Conservation (phyloP, 768 basidiomycete genomes). For the Cystobasidium onofrii region DNA sequence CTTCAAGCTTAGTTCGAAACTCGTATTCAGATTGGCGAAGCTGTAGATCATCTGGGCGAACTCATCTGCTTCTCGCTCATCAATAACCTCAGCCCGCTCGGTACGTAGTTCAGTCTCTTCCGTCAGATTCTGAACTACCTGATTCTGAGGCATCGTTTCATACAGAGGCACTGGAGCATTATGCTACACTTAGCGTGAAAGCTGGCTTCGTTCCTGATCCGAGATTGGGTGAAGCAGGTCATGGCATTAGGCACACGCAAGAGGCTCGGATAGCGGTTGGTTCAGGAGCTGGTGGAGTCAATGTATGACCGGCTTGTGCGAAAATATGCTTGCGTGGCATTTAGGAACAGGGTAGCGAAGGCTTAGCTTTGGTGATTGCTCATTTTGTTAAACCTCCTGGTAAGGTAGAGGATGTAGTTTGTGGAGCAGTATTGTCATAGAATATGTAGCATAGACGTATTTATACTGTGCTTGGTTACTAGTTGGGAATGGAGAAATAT, state of each 20-base stretch:
- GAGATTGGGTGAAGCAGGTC: background rate
- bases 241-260: too few relatives aligned
- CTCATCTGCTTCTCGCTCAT: slow-evolving; percentile 8
- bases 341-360: too few relatives aligned
- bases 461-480: background rate
- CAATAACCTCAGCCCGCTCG: slow-evolving; percentile 7
- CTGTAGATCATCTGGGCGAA: slow-evolving; percentile 11
- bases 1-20: too few relatives aligned
- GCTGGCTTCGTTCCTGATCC: slow-evolving; percentile 1
- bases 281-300: too few relatives aligned
- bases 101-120: background rate
- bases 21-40: slow-evolving; percentile 10
- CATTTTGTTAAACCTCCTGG: too few relatives aligned
- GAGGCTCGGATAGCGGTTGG: too few relatives aligned
- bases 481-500: background rate
- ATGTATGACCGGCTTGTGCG: too few relatives aligned
- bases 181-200: slow-evolving; percentile 2
- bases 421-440: background rate
- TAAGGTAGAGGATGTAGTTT: background rate
- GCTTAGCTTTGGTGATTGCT: too few relatives aligned
- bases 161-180: slow-evolving; percentile 1
- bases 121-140: background rate
- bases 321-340: too few relatives aligned
- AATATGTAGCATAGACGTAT: background rate
- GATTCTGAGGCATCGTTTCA: background rate